These are phyloP conservation scores for Hypoxylon sp. DNA, from an alignment of 2,329 filamentous ascomycete species.

Conservation along the genomic window DNA sequence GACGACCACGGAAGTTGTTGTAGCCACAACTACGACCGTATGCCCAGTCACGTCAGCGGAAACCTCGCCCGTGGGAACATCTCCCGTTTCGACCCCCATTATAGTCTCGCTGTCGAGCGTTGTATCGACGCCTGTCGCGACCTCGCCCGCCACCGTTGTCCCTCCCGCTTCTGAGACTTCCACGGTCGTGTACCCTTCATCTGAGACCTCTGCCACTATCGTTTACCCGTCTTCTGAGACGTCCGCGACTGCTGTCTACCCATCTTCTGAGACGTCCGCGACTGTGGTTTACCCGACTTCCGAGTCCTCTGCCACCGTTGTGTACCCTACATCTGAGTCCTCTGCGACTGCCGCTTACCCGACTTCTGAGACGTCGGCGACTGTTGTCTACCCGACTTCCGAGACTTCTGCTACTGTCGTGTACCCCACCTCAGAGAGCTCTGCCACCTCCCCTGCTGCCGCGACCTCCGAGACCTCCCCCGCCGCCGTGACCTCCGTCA, in stretches of 20 bases:
- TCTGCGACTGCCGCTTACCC: no score
- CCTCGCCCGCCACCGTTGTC: neutral
- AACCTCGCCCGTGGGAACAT: neutral
- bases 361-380: no score
- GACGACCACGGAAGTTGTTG: slow-evolving; percentile 27
- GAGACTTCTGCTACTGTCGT: neutral
- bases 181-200: neutral
- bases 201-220: neutral
- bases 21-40: slow-evolving; percentile 23
- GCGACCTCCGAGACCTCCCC: slow-evolving; percentile 3
- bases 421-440: neutral
- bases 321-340: no score
- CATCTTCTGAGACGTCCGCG: neutral
- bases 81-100: slow-evolving; percentile 1
- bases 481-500: slow-evolving; percentile 16
- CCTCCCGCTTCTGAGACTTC: slow-evolving; percentile 5
- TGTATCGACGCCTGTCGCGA: neutral
- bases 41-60: slow-evolving; percentile 31
- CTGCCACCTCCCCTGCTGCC: no score
- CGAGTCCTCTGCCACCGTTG: slow-evolving; percentile 4
- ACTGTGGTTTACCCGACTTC: no score
- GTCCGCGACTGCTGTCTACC: neutral
- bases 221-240: slow-evolving; percentile 10
- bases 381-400: slow-evolving; percentile 16
- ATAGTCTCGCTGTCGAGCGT: slow-evolving; percentile 5